Evolutionary conservation across 345 rosid genomes (phyloP).

Genomic region (Eucalyptus cloeziana): DNA sequence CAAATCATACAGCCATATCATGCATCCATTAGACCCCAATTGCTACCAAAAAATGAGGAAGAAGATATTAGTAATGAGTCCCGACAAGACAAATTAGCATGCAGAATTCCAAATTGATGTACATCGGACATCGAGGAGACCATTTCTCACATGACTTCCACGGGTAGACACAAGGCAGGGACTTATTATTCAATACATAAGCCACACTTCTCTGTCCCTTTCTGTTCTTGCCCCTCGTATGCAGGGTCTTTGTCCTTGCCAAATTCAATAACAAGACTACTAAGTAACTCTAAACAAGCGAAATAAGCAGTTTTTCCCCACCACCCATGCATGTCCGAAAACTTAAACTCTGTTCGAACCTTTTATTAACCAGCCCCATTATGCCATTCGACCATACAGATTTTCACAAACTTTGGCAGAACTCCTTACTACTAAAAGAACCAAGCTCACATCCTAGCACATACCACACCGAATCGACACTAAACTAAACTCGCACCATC

Average conservation of each 20-base stretch:
- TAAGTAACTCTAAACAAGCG: neutral
- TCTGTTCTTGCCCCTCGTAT: neutral
- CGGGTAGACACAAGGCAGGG: neutral
- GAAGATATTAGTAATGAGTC: neutral
- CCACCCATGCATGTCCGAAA: neutral
- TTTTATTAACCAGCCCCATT: neutral
- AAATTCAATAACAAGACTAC: neutral
- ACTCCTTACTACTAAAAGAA: neutral
- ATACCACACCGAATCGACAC: neutral
- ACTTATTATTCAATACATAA: neutral
- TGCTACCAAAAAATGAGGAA: neutral
- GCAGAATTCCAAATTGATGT: neutral
- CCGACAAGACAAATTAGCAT: neutral
- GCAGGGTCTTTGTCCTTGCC: neutral
- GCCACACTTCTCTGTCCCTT: neutral
- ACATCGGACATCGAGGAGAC: neutral
- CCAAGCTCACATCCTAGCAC: neutral
- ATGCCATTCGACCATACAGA: neutral
- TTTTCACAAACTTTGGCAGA: neutral
- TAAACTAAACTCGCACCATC: neutral
- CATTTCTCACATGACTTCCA: neutral
- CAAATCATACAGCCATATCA: neutral
- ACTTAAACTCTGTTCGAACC: neutral
- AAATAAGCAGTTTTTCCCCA: neutral
- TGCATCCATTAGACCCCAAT: neutral